Base-by-base conservation (phyloP, 106 monocot species). In the Dendrobium officinale region DNA sequence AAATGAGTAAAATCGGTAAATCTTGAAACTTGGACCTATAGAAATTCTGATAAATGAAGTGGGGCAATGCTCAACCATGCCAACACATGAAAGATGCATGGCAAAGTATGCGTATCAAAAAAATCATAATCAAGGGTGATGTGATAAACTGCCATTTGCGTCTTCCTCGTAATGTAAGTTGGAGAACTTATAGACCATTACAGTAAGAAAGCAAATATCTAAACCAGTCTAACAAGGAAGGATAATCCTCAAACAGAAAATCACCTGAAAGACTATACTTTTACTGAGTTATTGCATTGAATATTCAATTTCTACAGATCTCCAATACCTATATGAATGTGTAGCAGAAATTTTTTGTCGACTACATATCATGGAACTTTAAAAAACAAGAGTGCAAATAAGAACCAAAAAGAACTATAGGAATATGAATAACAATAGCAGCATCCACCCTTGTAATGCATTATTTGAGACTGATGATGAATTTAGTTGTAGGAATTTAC, bases 31-130 rank as follows among this genome's bases (percentile, higher is more conserved):
- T 66, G 64, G 24, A 66, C 9, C 8, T 1, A 22, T 24, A 66
- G 64, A 22, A 66, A 66, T 66, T 66, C 51, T 66, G 64, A 22
- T 66, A 15, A 26, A 66, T 66, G n/a, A 66, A 66, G 64, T 66
- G 64, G 48, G 64, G 64, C 26, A 27, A 66, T 66, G 64, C 4
- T 61, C 61, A 61, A 10, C 22, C 22, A 61, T 4, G 61, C n/a
- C 22, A 61, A 22, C 0, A 61, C 4, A 22, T 22, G n/a, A 22
- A 61, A 61, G 19, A 22, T 61, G n/a, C 19, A 61, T 61, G 10
- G n/a, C n/a, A 61, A 61, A 22, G 20, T 61, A 61, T n/a, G 61
- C 61, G 20, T 61, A 61, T 61, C n/a, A 61, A 61, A 3, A 61
- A 58, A 61, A 61, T 61, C 61, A 61, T 8, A 61, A 61, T 61